A percentile compares a stretch with the other conserved stretches of the same genome.
phyloP scores from a whole-genome alignment of 768 basidiomycete species.

The Dentipellis fragilis region DNA sequence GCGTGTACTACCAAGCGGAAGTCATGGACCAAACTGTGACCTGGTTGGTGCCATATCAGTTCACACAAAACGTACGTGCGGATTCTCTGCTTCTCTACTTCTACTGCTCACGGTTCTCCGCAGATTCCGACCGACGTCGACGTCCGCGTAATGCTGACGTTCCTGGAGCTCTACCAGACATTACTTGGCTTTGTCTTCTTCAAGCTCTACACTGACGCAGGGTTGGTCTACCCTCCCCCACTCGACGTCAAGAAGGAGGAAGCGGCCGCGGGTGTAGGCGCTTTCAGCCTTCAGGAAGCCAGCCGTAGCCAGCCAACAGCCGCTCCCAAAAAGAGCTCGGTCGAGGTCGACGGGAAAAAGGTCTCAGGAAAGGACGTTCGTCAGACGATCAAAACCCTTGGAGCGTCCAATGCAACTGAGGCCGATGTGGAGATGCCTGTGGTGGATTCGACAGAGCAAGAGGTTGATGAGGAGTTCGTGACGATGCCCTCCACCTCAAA shows the following conservation, averaged over 20 bases:
- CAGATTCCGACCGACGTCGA: conserved; percentile 94
- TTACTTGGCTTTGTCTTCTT: conserved; percentile 92
- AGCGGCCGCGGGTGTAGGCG: conserved; percentile 77
- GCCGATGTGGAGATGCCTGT: conserved; percentile 19
- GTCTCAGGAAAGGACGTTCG: conserved; percentile 52
- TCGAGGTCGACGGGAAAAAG: conserved; percentile 29
- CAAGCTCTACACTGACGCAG: conserved; percentile 94
- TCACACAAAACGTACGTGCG: conserved; percentile 77
- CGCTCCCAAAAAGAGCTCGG: conserved; percentile 17
- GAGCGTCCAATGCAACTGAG: conserved; percentile 20
- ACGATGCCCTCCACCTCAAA: conserved; percentile 44
- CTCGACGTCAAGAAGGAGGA: conserved; percentile 79
- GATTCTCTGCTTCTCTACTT: neutral
- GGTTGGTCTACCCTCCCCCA: conserved; percentile 92
- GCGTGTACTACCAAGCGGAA: conserved; percentile 95
- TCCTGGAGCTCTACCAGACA: conserved; percentile 96
- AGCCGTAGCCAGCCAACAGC: conserved; percentile 18
- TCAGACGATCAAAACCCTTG: conserved; percentile 51
- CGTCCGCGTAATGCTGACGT: conserved; percentile 95
- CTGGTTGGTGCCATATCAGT: conserved; percentile 96
- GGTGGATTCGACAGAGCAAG: conserved; percentile 17
- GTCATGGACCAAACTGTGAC: conserved; percentile 87
- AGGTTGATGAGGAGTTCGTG: conserved; percentile 58
- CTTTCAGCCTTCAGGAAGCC: conserved; percentile 64
- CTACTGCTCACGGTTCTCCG: neutral